Evolutionary conservation across 1,284 basidiomycete species (phyloP), one percentile per base, ranked within the genome.

Genomic region (Ganoderma multipileum): DNA sequence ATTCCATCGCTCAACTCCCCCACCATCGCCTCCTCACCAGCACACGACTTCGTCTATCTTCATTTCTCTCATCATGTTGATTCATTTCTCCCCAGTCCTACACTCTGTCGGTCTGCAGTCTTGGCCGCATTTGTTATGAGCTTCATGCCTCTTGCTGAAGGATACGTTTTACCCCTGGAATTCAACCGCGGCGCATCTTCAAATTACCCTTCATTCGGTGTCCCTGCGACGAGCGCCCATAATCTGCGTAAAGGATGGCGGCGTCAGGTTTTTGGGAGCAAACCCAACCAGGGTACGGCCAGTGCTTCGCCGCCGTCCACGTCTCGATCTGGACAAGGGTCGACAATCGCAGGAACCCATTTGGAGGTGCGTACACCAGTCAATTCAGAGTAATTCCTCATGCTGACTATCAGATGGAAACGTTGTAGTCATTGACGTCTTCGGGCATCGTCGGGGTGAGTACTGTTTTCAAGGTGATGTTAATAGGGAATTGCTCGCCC

Each of bases 211-310:
- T 38, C 65, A 14, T 38, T 61, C n/a, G 44, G 30, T 23, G 20
- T 50, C 33, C 54, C 55, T 14, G 3, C 23, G 2, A 20, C 42
- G 33, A 63, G 68, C 68, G 71, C 55, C 50, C 36, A 63, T 23
- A 8, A 16, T 28, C 28, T 23, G 16, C 26, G 42, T 39, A 33
- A 14, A 28, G 8, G 57, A 62, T 69, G 70, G 70, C 67, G 58
- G 44, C 68, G 71, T 30, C 68, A 70, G 64, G 65, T 44, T 7
- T 36, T 59, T 26, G 60, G 58, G n/a, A 66, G 61, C 42, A 63
- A 36, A 20, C 30, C 16, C 38, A 39, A 41, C 39, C 38, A 42
- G 33, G 11, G 39, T 14, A 38, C 57, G 3, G 20, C 4, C 36
- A 58, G 33, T 5, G 20, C 39, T 36, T 11, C 68, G 20, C 47